Evolutionary conservation across 225 moss, liverwort and hornwort species (phyloP).

Genomic region (Anthoceros angustus): DNA sequence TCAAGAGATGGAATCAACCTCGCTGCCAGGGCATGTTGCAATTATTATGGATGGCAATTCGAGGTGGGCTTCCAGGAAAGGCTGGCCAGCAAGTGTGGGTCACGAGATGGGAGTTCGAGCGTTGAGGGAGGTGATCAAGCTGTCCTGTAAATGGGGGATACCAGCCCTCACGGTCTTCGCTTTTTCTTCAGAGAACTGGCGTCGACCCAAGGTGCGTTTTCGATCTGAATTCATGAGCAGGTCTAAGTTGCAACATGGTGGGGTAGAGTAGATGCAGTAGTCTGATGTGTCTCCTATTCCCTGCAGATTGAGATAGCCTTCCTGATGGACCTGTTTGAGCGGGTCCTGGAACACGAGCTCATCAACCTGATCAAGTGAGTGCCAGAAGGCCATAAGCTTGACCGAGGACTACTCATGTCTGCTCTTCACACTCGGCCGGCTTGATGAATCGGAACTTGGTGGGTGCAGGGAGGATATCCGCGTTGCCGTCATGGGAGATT

Average conservation of each 20-base stretch:
- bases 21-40: constrained; percentile 77
- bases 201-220: constrained; percentile 53
- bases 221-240: background rate
- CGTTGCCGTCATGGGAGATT: constrained; percentile 66
- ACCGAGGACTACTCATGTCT: background rate
- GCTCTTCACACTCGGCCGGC: background rate
- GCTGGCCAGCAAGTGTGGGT: constrained; percentile 55
- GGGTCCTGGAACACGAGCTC: constrained; percentile 47
- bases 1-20: constrained; percentile 41
- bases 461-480: constrained; percentile 45
- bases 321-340: constrained; percentile 74
- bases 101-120: constrained; percentile 75
- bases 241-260: too few species aligned
- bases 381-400: background rate
- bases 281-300: background rate
- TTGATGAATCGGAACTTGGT: background rate
- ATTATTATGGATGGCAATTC: constrained; percentile 98
- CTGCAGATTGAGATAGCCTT: constrained; percentile 82
- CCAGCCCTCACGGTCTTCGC: constrained; percentile 77
- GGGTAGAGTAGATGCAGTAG: too few species aligned
- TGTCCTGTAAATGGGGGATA: constrained; percentile 61
- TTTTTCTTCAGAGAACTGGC: constrained; percentile 90
- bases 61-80: constrained; percentile 73
- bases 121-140: constrained; percentile 45
- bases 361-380: constrained; percentile 46